phyloP scores from a whole-genome alignment of 768 basidiomycete species.

The Trametes coccinea region DNA sequence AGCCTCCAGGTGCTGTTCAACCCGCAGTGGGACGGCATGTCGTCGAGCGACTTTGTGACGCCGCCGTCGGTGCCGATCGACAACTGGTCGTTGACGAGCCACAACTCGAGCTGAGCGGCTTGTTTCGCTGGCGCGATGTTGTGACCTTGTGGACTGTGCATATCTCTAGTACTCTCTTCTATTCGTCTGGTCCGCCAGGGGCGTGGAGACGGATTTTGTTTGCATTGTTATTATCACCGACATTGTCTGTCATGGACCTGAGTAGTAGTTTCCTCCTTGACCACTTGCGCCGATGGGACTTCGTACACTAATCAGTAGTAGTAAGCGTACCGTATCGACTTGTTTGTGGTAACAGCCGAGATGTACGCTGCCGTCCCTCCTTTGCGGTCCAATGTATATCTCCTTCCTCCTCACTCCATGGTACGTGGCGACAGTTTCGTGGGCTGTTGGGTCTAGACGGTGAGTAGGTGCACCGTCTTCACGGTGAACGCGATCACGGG shows the following conservation, averaged over 20 bases:
- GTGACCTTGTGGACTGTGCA: not conserved
- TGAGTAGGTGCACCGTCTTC: not conserved
- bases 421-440: too few species aligned
- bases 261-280: not conserved
- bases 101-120: conserved; percentile 42
- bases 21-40: conserved; percentile 85
- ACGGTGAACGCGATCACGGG: conserved; percentile 1
- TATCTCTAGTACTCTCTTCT: not conserved
- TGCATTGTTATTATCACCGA: not conserved
- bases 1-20: conserved; percentile 85
- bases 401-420: not conserved
- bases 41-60: conserved; percentile 57
- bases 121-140: too few species aligned
- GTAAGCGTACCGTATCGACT: not conserved
- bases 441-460: not conserved
- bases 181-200: conserved; percentile 1
- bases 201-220: not conserved
- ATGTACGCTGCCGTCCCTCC: not conserved
- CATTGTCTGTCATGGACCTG: not conserved
- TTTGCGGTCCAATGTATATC: not conserved
- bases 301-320: not conserved
- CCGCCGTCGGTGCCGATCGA: conserved; percentile 70
- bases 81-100: conserved; percentile 78
- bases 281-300: not conserved
- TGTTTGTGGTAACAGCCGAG: not conserved